Conservation (phyloP, 1,284 basidiomycete species). For the Boletus smithii region DNA sequence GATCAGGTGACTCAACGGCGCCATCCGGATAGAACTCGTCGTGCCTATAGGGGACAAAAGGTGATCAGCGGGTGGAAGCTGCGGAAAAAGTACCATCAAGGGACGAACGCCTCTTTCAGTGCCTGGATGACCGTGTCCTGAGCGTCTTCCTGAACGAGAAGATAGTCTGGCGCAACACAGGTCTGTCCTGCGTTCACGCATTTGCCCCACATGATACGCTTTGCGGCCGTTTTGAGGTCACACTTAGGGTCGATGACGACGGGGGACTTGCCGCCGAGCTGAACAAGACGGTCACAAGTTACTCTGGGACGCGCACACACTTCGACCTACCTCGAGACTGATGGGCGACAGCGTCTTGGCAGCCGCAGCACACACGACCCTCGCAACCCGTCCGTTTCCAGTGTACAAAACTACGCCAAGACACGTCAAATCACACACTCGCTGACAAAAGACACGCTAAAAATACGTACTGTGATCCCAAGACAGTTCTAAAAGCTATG, state of each 20-base stretch:
- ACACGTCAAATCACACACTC: not conserved
- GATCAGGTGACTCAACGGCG: slow-evolving; percentile 42
- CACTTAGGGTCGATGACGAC: slow-evolving; percentile 72
- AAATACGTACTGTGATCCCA: slow-evolving; percentile 80
- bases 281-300: not conserved
- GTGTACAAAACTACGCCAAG: slow-evolving; percentile 43
- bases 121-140: slow-evolving; percentile 64
- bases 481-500: slow-evolving; percentile 67
- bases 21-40: slow-evolving; percentile 53
- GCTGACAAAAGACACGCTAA: not conserved
- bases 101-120: slow-evolving; percentile 58
- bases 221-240: slow-evolving; percentile 57
- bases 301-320: not conserved
- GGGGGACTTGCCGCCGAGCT: slow-evolving; percentile 67
- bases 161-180: slow-evolving; percentile 77
- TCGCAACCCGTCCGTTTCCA: slow-evolving; percentile 74
- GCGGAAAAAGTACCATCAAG: not conserved
- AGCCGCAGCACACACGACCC: slow-evolving; percentile 78
- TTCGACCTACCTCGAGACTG: slow-evolving; percentile 61
- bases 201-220: slow-evolving; percentile 80
- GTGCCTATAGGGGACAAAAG: too few species aligned
- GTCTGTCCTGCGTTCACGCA: slow-evolving; percentile 73
- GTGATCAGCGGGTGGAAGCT: too few species aligned
- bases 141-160: slow-evolving; percentile 63
- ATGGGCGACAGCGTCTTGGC: slow-evolving; percentile 84